Evolutionary conservation across 2,329 filamentous ascomycete species (phyloP), one percentile per base, ranked within the genome.

Genomic region (Delphinella strobiligena): DNA sequence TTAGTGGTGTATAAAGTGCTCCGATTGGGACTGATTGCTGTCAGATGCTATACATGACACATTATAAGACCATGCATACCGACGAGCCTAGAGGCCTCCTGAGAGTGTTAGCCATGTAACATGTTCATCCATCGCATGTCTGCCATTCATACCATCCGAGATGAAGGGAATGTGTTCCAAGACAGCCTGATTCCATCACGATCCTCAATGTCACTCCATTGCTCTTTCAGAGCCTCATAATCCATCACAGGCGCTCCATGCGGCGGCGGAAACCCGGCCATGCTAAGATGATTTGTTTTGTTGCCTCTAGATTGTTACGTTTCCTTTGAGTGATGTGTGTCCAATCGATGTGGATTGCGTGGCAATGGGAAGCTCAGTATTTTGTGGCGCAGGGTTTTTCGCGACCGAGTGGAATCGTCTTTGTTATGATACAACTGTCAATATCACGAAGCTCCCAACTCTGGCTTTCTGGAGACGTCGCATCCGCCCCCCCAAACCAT

Each of bases 101-200:
- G 53, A 11, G 4, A 19, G 40, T 43, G 43, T 33, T 31, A 38
- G 37, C 32, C n/a, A 27, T 39, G 24, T 34, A n/a, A n/a, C n/a
- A n/a, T n/a, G n/a, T n/a, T n/a, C n/a, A n/a, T n/a, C n/a, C n/a
- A n/a, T n/a, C n/a, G n/a, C n/a, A n/a, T n/a, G n/a, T n/a, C n/a
- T n/a, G n/a, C n/a, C n/a, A n/a, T 19, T 15, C 32, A 27, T 41
- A 40, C 45, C 87, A 98, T 95, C 61, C 91, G 86, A 56, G 89
- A 89, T 69, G 88, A 95, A 36, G 91, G 91, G 57, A 98, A 93
- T 45, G 93, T 93, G 61, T 98, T 98, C 91, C 91, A 98, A 66
- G 89, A 95, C 50, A 98, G 73, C 47, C 91, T 80, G 56, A 96
- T 78, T 45, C 91, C 91, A 77, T 98, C 91, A 52, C 85, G 80